A percentile compares a stretch with the other conserved stretches of the same genome.
Evolutionary conservation across 169 alveolate genomes (phyloP).

Genomic region (Cystoisospora suis): DNA sequence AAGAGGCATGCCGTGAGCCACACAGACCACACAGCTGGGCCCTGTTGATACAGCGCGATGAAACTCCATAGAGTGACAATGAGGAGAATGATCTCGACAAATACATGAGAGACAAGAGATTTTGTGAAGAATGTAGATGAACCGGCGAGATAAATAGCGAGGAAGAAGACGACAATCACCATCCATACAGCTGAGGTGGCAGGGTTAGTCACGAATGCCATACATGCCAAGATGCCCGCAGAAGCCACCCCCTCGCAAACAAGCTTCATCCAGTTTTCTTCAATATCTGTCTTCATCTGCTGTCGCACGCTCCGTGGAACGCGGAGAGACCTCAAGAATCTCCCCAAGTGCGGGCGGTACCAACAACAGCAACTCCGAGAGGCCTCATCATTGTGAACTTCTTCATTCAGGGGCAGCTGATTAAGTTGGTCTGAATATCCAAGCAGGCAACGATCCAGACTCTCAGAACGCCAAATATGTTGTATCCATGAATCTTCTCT

Average conservation of each 20-base stretch:
- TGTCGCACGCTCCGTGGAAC: not conserved
- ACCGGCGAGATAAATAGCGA: slow-evolving; percentile 7
- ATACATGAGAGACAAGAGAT: slow-evolving; percentile 20
- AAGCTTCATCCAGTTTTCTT: slow-evolving; percentile 32
- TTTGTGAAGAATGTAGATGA: slow-evolving; percentile 46
- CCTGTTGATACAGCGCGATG: slow-evolving; percentile 25
- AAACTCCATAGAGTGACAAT: slow-evolving; percentile 34
- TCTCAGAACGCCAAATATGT: too few species aligned
- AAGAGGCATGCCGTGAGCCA: slow-evolving; percentile 52
- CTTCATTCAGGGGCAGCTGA: too few species aligned
- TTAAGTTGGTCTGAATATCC: too few species aligned
- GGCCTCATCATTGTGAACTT: not conserved
- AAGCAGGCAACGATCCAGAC: too few species aligned
- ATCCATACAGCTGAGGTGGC: slow-evolving; percentile 45
- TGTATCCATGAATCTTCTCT: too few species aligned
- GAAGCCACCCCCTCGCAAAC: slow-evolving; percentile 8
- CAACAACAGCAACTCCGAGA: slow-evolving; percentile 52
- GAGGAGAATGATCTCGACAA: slow-evolving; percentile 49
- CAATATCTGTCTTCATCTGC: not conserved
- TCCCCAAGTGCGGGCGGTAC: slow-evolving; percentile 27
- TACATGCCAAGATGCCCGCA: slow-evolving; percentile 33
- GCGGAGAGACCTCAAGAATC: not conserved
- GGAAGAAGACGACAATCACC: slow-evolving; percentile 44
- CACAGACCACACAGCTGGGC: slow-evolving; percentile 62
- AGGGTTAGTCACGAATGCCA: slow-evolving; percentile 10